A percentile compares a stretch with the other conserved stretches of the same genome.
Evolutionary conservation across 257 asterid species (phyloP).

Genomic region (Primulina tabacum): DNA sequence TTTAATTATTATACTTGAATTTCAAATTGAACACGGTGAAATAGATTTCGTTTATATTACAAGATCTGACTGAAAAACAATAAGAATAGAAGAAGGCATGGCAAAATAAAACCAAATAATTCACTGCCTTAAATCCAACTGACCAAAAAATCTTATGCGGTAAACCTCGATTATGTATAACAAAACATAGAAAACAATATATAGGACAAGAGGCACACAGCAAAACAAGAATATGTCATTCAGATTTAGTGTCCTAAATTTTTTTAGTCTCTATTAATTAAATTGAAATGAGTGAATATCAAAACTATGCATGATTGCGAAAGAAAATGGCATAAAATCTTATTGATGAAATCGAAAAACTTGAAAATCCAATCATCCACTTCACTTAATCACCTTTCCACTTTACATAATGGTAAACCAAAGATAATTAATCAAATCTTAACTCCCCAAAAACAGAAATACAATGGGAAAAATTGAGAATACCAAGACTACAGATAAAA

Average conservation of each 20-base stretch:
- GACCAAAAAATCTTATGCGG: background rate
- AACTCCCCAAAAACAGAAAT: background rate
- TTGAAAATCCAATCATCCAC: background rate
- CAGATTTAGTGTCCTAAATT: background rate
- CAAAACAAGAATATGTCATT: background rate
- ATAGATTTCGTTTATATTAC: background rate
- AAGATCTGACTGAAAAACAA: background rate
- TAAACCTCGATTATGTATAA: background rate
- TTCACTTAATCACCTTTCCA: background rate
- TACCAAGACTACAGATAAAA: no score
- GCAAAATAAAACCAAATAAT: background rate
- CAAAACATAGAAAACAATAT: background rate
- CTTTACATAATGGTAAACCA: background rate
- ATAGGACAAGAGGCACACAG: background rate
- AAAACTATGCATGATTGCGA: background rate
- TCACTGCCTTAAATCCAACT: background rate
- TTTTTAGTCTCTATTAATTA: no score
- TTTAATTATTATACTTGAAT: background rate
- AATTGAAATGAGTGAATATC: background rate
- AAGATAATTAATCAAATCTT: no score
- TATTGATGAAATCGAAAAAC: background rate
- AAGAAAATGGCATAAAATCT: no score
- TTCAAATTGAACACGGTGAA: background rate
- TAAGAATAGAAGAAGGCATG: background rate
- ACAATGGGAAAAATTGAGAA: background rate